A percentile compares a stretch with the other conserved stretches of the same genome.
Evolutionary conservation across 371 early-diverging fungal genomes (phyloP).

Genomic region (Sporodiniella umbellata): DNA sequence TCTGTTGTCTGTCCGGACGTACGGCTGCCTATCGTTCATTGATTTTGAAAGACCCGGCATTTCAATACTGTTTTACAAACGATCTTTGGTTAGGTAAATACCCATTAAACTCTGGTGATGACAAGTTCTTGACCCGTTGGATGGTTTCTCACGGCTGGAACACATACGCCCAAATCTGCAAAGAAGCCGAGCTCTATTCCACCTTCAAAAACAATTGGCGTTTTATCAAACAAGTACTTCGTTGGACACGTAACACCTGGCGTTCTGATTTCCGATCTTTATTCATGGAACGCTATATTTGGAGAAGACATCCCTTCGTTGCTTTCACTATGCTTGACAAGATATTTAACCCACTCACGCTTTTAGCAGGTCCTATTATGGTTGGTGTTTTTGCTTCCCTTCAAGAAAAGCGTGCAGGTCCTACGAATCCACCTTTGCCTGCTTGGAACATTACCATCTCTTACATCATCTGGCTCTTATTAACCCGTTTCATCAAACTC

Average conservation of each 20-base stretch:
- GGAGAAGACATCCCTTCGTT: constrained; percentile 69
- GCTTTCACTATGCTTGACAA: constrained; percentile 79
- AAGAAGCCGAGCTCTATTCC: constrained; percentile 67
- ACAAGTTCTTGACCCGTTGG: constrained; percentile 79
- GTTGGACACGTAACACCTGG: constrained; percentile 82
- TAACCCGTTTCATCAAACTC: constrained; percentile 70
- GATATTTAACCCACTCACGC: constrained; percentile 68
- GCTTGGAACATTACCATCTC: constrained; percentile 61
- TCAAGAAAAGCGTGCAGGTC: constrained; percentile 25
- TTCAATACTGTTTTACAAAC: constrained; percentile 67
- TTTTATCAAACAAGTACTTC: constrained; percentile 68
- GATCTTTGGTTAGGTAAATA: constrained; percentile 73
- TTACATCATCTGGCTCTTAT: constrained; percentile 63
- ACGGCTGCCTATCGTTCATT: constrained; percentile 74
- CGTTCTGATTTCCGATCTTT: constrained; percentile 67
- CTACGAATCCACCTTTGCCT: constrained; percentile 32
- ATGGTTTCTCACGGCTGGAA: constrained; percentile 71
- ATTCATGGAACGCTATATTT: constrained; percentile 61
- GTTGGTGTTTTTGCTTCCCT: constrained; percentile 42
- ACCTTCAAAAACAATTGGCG: constrained; percentile 80
- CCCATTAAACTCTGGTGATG: constrained; percentile 74
- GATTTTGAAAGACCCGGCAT: constrained; percentile 71
- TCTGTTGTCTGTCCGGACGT: constrained; percentile 77
- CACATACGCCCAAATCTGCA: constrained; percentile 70
- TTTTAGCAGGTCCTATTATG: constrained; percentile 68